phyloP scores from a whole-genome alignment of 306 rosid species.

The Trifolium fragiferum region DNA sequence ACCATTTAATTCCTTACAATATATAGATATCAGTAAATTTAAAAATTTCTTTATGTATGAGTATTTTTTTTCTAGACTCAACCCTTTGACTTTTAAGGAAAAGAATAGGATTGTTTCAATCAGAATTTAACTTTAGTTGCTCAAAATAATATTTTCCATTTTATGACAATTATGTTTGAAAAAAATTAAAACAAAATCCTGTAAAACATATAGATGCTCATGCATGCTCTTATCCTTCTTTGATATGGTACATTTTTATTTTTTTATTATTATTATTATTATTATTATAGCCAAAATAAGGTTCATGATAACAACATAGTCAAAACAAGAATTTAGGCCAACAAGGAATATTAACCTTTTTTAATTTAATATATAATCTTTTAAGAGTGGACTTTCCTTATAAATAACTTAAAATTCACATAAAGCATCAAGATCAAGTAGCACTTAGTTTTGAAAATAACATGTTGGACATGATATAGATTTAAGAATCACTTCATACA shows the following conservation, averaged over 20 bases:
- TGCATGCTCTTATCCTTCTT: slow-evolving; percentile 24
- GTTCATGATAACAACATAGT: slow-evolving; percentile 35
- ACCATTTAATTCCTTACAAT: too few relatives aligned
- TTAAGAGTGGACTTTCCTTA: slow-evolving; percentile 30
- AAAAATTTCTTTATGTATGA: too few relatives aligned
- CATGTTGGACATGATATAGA: slow-evolving; percentile 14
- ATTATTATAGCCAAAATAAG: background rate
- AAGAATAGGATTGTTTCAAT: too few relatives aligned
- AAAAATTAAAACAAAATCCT: background rate
- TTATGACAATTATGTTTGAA: slow-evolving; percentile 26
- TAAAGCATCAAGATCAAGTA: background rate
- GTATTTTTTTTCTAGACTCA: too few relatives aligned
- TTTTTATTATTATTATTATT: too few relatives aligned
- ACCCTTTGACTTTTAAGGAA: too few relatives aligned
- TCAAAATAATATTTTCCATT: background rate
- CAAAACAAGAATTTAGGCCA: slow-evolving; percentile 25
- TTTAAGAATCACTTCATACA: slow-evolving; percentile 32
- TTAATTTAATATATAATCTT: background rate
- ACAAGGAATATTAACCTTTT: slow-evolving; percentile 23
- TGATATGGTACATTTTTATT: slow-evolving; percentile 6
- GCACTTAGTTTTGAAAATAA: slow-evolving; percentile 4
- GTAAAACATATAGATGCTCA: too few relatives aligned
- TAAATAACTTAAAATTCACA: slow-evolving; percentile 3
- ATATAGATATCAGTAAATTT: too few relatives aligned
- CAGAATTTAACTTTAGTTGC: background rate